Evolutionary conservation across 2,329 filamentous ascomycete genomes (phyloP).

Genomic region (Aspergillus texensis): DNA sequence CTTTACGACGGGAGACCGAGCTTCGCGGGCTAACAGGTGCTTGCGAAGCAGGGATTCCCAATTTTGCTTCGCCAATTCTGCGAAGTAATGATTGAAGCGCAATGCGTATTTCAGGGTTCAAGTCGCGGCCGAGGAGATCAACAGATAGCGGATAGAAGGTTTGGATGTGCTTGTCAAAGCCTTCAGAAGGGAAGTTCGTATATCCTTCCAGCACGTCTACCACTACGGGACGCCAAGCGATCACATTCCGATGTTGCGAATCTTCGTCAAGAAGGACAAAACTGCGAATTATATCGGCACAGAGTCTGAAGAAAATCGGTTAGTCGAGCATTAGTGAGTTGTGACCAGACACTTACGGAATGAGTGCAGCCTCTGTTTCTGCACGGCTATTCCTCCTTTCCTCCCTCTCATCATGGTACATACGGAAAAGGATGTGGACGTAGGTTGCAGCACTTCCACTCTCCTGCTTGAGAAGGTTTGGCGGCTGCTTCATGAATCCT

Average conservation of each 20-base stretch:
- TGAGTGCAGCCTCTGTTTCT: conserved; percentile 87
- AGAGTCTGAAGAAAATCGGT: conserved; percentile 58
- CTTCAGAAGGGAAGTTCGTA: conserved; percentile 75
- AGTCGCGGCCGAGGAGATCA: conserved; percentile 78
- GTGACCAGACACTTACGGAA: conserved; percentile 60
- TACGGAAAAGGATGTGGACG: conserved; percentile 90
- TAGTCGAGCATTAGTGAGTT: background rate
- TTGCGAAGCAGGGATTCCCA: conserved; percentile 49
- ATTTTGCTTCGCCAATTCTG: conserved; percentile 76
- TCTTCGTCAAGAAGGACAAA: conserved; percentile 91
- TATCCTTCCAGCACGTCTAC: conserved; percentile 96
- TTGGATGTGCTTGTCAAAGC: conserved; percentile 77
- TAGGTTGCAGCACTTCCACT: conserved; percentile 91
- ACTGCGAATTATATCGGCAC: conserved; percentile 86
- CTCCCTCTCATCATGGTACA: conserved; percentile 89
- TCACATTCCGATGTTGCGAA: conserved; percentile 93
- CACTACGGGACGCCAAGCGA: conserved; percentile 95
- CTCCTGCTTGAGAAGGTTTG: conserved; percentile 96
- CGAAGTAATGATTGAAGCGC: conserved; percentile 77
- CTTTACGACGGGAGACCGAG: conserved; percentile 37
- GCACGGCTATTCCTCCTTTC: conserved; percentile 77
- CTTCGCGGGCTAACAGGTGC: conserved; percentile 37
- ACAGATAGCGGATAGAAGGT: conserved; percentile 86
- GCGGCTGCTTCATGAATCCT: conserved; percentile 99
- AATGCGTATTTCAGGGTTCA: conserved; percentile 75